Conservation (phyloP, 2,329 filamentous ascomycete genomes). For the Alternaria dauci region DNA sequence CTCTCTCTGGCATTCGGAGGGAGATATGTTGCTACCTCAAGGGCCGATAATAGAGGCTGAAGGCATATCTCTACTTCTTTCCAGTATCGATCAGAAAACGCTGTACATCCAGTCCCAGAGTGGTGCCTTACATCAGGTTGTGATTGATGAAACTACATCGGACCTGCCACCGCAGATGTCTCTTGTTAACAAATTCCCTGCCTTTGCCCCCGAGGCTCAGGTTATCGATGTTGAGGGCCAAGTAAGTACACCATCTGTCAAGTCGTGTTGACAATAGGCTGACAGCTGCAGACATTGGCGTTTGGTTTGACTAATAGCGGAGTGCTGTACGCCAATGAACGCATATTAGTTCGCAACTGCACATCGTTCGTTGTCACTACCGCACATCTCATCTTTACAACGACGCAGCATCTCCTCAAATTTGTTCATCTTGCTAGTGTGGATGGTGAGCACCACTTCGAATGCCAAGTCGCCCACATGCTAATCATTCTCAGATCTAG, state of each 20-base stretch:
- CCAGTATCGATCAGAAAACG: conserved; percentile 30
- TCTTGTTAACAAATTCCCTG: conserved; percentile 35
- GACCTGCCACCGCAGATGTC: conserved; percentile 30
- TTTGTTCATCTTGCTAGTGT: conserved; percentile 80
- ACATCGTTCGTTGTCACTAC: conserved; percentile 88
- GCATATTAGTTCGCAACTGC: conserved; percentile 80
- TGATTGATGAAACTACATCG: conserved; percentile 12
- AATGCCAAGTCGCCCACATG: not conserved
- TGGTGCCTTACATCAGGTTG: conserved; percentile 32
- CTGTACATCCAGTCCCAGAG: conserved; percentile 37
- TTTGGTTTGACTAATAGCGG: conserved; percentile 79
- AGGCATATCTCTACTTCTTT: conserved; percentile 32
- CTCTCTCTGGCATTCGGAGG: conserved; percentile 39
- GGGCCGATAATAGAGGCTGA: conserved; percentile 38
- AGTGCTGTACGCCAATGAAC: conserved; percentile 78
- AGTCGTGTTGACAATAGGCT: conserved; percentile 22
- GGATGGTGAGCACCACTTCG: conserved; percentile 62
- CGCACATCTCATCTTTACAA: conserved; percentile 89
- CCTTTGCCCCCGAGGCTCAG: conserved; percentile 37
- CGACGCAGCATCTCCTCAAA: conserved; percentile 89
- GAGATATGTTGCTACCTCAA: conserved; percentile 25
- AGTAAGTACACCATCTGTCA: conserved; percentile 21
- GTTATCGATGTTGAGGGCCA: conserved; percentile 33
- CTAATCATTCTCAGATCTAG: conserved; percentile 67
- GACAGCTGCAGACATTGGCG: conserved; percentile 53